Conservation (phyloP, 495 filamentous ascomycete genomes). For the Penicillium simplicissimum region DNA sequence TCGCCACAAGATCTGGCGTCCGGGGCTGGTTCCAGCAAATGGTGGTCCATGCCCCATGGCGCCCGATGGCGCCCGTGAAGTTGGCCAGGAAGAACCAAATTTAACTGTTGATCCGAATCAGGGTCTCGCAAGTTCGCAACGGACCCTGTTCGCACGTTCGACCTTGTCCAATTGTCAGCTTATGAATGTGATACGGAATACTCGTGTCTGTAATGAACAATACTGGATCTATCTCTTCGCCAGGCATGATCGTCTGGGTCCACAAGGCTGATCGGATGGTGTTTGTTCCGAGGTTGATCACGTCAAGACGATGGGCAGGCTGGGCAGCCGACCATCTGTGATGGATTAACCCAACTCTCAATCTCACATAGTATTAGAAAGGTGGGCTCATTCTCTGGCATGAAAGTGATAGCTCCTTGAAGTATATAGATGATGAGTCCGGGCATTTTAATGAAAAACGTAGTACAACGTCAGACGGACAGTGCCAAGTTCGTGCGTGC, state of each 20-base stretch:
- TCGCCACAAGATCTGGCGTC: not conserved
- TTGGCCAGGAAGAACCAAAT: not conserved
- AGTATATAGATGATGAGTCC: not conserved
- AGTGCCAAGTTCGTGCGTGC: not conserved
- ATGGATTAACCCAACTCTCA: not conserved
- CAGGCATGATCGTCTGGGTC: not conserved
- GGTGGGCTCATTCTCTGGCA: not conserved
- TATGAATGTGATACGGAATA: not conserved
- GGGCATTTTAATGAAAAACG: not conserved
- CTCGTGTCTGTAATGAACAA: not conserved
- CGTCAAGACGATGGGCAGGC: not conserved
- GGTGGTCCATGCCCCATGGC: not conserved
- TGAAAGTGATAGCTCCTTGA: not conserved
- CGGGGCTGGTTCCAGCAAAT: not conserved
- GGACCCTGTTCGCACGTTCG: not conserved
- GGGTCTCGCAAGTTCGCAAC: not conserved
- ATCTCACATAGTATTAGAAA: not conserved
- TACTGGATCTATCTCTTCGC: not conserved
- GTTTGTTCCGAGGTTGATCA: not conserved
- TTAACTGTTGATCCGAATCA: not conserved
- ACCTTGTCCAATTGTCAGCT: not conserved
- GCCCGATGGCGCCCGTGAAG: not conserved
- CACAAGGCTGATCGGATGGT: slow-evolving; percentile 4
- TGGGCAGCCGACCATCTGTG: not conserved
- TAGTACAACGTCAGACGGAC: not conserved